phyloP scores from a whole-genome alignment of 352 stramenopile genomes.

The Globisporangium middletonii region DNA sequence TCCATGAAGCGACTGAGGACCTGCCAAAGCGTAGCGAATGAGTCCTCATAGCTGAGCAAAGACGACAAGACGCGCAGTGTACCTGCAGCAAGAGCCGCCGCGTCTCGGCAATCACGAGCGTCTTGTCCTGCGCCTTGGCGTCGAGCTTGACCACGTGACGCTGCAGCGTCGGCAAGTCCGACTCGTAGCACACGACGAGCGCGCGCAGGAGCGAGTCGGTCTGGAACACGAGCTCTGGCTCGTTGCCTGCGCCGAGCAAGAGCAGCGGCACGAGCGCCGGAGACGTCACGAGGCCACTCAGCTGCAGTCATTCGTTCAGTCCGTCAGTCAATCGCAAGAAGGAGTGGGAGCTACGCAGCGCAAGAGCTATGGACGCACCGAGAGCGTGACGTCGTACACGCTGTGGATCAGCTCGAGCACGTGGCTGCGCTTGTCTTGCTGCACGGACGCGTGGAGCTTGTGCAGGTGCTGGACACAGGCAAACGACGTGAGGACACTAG shows the following conservation, averaged over 20 bases:
- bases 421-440: slow-evolving; percentile 22
- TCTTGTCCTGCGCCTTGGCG: slow-evolving; percentile 23
- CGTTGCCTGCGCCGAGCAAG: slow-evolving; percentile 26
- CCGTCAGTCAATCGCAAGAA: background rate
- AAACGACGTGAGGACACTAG: background rate
- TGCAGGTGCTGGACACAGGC: slow-evolving; percentile 29
- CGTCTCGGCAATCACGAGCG: slow-evolving; percentile 38
- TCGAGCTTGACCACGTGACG: slow-evolving; percentile 36
- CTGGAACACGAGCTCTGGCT: slow-evolving; percentile 20
- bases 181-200: slow-evolving; percentile 56
- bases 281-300: slow-evolving; percentile 20
- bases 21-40: background rate
- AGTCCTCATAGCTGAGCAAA: background rate
- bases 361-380: slow-evolving; percentile 16
- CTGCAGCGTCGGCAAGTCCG: slow-evolving; percentile 41
- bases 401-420: slow-evolving; percentile 36
- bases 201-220: slow-evolving; percentile 35
- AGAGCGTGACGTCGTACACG: slow-evolving; percentile 41
- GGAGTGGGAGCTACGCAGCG: too few relatives aligned
- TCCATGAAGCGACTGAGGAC: slow-evolving; percentile 30
- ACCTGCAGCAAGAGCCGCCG: slow-evolving; percentile 38
- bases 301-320: background rate
- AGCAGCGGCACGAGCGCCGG: slow-evolving; percentile 16
- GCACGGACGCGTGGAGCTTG: slow-evolving; percentile 19
- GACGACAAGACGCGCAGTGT: background rate